Percentiles rank a stretch among this genome's conserved stretches.
phyloP scores from a whole-genome alignment of 2,329 filamentous ascomycete genomes.

The Trichoderma aggressivum region DNA sequence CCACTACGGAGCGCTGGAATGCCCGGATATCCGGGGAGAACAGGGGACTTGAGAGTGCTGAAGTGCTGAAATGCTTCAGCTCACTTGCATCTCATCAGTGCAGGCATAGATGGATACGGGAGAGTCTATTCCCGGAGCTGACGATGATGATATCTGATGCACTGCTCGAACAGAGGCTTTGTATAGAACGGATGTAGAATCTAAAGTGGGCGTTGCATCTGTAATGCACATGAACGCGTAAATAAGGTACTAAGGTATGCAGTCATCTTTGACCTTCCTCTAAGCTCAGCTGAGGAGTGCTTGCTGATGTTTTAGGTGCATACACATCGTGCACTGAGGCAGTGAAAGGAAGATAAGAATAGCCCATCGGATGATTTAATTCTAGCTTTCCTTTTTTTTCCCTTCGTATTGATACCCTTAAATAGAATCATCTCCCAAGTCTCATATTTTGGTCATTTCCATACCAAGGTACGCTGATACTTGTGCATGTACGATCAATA shows the following conservation, averaged over 20 bases:
- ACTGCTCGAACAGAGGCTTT: neutral
- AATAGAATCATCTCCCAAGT: neutral
- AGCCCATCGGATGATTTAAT: neutral
- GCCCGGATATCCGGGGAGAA: conserved; percentile 10
- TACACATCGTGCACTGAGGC: neutral
- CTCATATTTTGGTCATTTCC: neutral
- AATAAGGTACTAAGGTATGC: no score
- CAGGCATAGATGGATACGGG: neutral
- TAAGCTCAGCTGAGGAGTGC: neutral
- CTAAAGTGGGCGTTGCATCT: neutral
- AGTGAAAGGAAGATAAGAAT: neutral
- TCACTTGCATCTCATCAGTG: neutral
- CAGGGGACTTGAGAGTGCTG: neutral
- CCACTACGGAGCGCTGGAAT: conserved; percentile 2
- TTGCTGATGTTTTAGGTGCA: neutral
- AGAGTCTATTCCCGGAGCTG: neutral
- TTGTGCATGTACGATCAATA: no score
- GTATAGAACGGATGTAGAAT: neutral
- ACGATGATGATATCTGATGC: neutral
- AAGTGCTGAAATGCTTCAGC: neutral
- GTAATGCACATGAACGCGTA: neutral
- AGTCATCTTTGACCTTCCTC: neutral
- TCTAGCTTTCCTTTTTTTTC: neutral
- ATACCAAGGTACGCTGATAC: neutral
- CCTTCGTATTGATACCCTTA: neutral